Conservation (phyloP, 2,329 filamentous ascomycete species). For the Apiospora koreana region DNA sequence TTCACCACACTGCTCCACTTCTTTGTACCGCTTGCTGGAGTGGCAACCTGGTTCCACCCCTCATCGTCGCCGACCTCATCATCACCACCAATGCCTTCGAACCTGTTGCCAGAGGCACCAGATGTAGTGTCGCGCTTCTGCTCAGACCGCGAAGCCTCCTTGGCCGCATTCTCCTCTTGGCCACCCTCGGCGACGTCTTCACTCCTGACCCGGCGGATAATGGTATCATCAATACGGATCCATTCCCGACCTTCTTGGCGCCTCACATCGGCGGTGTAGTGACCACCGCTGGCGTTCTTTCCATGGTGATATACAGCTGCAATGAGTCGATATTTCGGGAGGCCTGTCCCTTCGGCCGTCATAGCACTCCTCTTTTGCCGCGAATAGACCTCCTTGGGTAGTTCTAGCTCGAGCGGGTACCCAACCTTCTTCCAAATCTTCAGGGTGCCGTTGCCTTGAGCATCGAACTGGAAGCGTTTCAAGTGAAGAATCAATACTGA, state of each 20-base stretch:
- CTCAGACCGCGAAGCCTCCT: constrained; percentile 65
- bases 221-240: constrained; percentile 93
- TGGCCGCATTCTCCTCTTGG: constrained; percentile 70
- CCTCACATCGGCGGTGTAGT: constrained; percentile 96
- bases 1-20: constrained; percentile 78
- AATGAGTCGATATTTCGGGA: constrained; percentile 83
- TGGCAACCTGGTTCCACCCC: constrained; percentile 81
- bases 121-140: constrained; percentile 56
- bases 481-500: constrained; percentile 92
- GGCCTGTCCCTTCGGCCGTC: constrained; percentile 62
- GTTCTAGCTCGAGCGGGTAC: constrained; percentile 91
- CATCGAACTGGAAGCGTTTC: constrained; percentile 97
- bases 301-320: constrained; percentile 97
- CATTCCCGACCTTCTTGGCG: constrained; percentile 94
- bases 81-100: constrained; percentile 67
- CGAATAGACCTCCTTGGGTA: constrained; percentile 87
- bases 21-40: constrained; percentile 63
- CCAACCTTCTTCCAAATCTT: constrained; percentile 99
- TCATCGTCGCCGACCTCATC: constrained; percentile 67
- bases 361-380: constrained; percentile 70
- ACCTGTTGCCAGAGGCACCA: constrained; percentile 66
- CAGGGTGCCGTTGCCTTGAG: constrained; percentile 76
- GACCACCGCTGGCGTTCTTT: constrained; percentile 92
- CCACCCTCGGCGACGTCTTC: constrained; percentile 89
- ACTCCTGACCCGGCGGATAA: constrained; percentile 79